Conservation (phyloP, 2,329 filamentous ascomycete genomes). For the Ophiostoma australiae region DNA sequence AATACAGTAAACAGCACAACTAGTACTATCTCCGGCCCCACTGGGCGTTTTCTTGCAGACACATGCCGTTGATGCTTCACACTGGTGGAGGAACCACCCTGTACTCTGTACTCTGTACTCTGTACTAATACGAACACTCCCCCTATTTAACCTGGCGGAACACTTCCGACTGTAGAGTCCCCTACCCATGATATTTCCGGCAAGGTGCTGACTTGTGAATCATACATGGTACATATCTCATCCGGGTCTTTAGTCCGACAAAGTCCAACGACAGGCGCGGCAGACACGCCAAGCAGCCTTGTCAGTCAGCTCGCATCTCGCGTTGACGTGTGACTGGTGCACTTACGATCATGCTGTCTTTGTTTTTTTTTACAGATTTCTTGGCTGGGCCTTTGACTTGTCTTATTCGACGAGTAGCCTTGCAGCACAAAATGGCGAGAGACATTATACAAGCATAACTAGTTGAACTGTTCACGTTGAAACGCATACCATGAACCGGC, state of each 20-base stretch:
- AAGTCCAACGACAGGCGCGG: neutral
- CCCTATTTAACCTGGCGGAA: neutral
- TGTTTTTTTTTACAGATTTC: too few species aligned
- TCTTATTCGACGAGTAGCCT: too few species aligned
- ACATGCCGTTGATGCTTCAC: neutral
- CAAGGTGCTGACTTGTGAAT: neutral
- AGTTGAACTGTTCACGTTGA: too few species aligned
- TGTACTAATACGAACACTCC: too few species aligned
- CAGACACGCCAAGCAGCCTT: neutral
- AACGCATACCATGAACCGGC: too few species aligned
- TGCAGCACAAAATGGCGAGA: too few species aligned
- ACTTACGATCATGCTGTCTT: neutral
- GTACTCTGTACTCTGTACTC: too few species aligned
- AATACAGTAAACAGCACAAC: neutral
- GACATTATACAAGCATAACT: too few species aligned
- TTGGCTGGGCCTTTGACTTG: too few species aligned
- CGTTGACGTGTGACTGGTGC: neutral
- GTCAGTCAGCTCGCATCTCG: neutral
- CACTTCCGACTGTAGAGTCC: neutral
- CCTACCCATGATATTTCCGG: slow-evolving; percentile 2
- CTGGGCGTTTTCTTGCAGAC: slow-evolving; percentile 2
- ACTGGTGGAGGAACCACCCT: neutral
- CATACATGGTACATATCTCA: neutral
- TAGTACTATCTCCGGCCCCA: neutral
- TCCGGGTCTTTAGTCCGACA: neutral